Conservation (phyloP, 345 rosid species). For the Eucalyptus virginea region DNA sequence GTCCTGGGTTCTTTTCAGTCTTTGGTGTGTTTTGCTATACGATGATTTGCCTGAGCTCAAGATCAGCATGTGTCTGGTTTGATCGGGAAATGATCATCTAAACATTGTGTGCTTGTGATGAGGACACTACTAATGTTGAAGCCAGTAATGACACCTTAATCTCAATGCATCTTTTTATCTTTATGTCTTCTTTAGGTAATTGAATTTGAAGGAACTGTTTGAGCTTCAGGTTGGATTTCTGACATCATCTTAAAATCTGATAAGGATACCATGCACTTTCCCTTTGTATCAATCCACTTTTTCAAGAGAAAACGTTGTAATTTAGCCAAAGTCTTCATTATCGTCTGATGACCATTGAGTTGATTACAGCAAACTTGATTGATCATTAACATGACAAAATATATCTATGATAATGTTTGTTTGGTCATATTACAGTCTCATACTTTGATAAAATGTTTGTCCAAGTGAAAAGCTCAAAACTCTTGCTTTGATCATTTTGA, state of each 20-base stretch:
- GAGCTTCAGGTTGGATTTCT: background rate
- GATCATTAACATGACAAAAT: background rate
- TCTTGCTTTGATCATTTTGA: constrained; percentile 11
- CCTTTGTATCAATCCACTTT: background rate
- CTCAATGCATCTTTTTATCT: background rate
- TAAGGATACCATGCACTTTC: background rate
- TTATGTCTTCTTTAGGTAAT: background rate
- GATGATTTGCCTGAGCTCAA: background rate
- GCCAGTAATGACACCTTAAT: background rate
- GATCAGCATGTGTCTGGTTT: background rate
- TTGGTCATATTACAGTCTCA: background rate
- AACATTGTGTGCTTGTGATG: background rate
- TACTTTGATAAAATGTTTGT: background rate
- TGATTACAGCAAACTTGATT: background rate
- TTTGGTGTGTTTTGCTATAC: rapidly evolving
- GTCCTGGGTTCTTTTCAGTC: background rate
- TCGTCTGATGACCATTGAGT: background rate
- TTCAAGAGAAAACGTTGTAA: background rate
- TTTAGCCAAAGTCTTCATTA: background rate
- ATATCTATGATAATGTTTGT: background rate
- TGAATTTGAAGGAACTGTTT: background rate
- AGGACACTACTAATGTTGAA: background rate
- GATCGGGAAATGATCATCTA: background rate
- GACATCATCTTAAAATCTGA: background rate
- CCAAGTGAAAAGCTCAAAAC: background rate